Conservation (phyloP, 2,329 filamentous ascomycete genomes). For the Diatrype stigma region DNA sequence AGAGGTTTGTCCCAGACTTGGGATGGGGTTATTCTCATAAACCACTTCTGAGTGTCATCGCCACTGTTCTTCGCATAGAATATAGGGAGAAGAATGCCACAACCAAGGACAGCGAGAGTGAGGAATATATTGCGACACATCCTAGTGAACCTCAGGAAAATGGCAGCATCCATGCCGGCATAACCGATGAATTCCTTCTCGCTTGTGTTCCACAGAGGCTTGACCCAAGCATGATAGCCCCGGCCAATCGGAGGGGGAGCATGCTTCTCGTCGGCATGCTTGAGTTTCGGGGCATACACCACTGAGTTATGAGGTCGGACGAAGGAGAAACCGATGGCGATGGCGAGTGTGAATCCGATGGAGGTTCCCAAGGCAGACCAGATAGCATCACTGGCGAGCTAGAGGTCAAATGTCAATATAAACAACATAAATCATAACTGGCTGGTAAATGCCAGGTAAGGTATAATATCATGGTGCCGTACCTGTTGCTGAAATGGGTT, state of each 20-base stretch:
- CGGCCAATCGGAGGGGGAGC: conserved; percentile 82
- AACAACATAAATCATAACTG: background rate
- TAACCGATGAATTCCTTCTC: conserved; percentile 76
- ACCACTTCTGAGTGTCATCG: conserved; percentile 38
- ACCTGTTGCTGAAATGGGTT: conserved; percentile 48
- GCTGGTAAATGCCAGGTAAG: background rate
- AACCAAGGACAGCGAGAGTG: conserved; percentile 66
- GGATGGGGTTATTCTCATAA: conserved; percentile 56
- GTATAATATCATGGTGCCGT: conserved; percentile 13
- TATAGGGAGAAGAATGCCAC: conserved; percentile 74
- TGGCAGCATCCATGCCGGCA: conserved; percentile 83
- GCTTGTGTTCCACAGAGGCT: conserved; percentile 70
- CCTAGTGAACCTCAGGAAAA: conserved; percentile 82
- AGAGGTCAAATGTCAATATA: conserved; percentile 4
- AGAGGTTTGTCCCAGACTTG: conserved; percentile 48
- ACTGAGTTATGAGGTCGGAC: conserved; percentile 86
- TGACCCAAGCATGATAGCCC: conserved; percentile 83
- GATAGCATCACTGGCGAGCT: conserved; percentile 57
- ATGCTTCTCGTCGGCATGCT: conserved; percentile 87
- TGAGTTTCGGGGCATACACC: conserved; percentile 91
- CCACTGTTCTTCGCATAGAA: conserved; percentile 56
- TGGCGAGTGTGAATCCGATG: conserved; percentile 65
- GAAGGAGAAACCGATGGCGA: conserved; percentile 80
- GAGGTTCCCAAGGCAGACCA: conserved; percentile 78
- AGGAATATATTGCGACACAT: conserved; percentile 94